Evolutionary conservation across 2,329 filamentous ascomycete species (phyloP).

Genomic region (Sarocladiaceae sp.): DNA sequence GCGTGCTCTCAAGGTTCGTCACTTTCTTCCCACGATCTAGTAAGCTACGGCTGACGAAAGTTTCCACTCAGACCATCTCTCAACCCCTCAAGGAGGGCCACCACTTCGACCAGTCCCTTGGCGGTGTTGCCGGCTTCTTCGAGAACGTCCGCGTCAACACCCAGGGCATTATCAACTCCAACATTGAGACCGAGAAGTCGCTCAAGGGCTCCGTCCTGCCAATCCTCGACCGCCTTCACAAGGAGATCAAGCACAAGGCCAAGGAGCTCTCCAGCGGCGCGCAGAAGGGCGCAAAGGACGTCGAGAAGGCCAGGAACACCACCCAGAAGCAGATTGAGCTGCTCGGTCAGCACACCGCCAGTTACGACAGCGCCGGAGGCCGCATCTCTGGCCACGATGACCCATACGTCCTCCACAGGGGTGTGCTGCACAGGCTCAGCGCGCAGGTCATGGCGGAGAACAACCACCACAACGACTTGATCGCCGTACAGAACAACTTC

Average conservation of each 20-base stretch:
- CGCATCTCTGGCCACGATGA: conserved; percentile 69
- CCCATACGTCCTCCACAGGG: conserved; percentile 80
- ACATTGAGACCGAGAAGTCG: conserved; percentile 85
- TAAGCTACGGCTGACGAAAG: too few relatives aligned
- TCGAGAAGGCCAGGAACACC: conserved; percentile 76
- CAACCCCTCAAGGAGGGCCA: conserved; percentile 82
- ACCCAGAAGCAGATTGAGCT: conserved; percentile 97
- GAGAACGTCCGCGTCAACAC: conserved; percentile 93
- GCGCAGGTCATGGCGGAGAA: conserved; percentile 94
- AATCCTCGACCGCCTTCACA: conserved; percentile 82
- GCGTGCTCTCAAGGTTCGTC: conserved; percentile 71
- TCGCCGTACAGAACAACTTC: conserved; percentile 89
- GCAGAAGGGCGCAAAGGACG: conserved; percentile 78
- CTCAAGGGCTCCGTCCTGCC: conserved; percentile 82
- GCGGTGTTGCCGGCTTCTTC: conserved; percentile 82
- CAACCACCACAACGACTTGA: conserved; percentile 85
- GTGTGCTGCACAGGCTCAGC: conserved; percentile 75
- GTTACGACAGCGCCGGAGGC: conserved; percentile 69
- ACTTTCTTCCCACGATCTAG: conserved; percentile 28
- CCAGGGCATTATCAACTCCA: conserved; percentile 81
- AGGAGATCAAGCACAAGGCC: conserved; percentile 92
- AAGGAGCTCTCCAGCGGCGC: conserved; percentile 83
- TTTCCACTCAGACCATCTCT: conserved; percentile 64
- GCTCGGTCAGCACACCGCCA: conserved; percentile 76
- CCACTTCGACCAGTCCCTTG: conserved; percentile 87